Evolutionary conservation across 257 asterid genomes (phyloP).

Genomic region (Knoxia roxburghii): DNA sequence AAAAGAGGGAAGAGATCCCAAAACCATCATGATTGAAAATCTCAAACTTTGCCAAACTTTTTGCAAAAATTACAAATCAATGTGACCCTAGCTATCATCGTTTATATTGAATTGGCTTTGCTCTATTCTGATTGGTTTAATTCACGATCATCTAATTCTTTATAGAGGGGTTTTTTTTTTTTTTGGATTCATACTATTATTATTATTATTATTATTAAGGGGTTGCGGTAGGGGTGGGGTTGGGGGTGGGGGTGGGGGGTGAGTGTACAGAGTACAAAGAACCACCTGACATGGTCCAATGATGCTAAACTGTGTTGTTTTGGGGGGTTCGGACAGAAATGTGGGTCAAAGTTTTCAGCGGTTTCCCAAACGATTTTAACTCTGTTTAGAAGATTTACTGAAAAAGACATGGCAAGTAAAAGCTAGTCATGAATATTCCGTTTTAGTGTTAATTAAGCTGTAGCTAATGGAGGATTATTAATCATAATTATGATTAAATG

Average conservation of each 20-base stretch:
- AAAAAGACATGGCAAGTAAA: constrained; percentile 26
- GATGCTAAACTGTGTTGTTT: constrained; percentile 27
- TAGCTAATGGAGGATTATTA: too few relatives aligned
- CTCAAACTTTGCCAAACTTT: constrained; percentile 7
- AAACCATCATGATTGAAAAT: constrained; percentile 12
- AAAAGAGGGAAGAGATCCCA: background rate
- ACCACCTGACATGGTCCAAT: constrained; percentile 50
- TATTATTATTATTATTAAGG: too few relatives aligned
- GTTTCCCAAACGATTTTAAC: constrained; percentile 26
- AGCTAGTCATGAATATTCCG: too few relatives aligned
- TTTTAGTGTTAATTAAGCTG: too few relatives aligned
- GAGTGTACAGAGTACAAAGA: constrained; percentile 12
- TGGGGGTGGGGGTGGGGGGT: too few relatives aligned
- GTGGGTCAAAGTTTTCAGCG: constrained; percentile 49
- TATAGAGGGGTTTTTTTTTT: background rate
- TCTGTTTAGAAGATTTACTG: constrained; percentile 34
- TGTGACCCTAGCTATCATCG: too few relatives aligned
- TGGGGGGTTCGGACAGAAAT: constrained; percentile 43
- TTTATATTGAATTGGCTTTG: too few relatives aligned
- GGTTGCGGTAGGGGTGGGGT: too few relatives aligned
- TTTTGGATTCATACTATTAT: background rate
- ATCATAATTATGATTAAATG: too few relatives aligned
- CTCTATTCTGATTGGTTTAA: background rate
- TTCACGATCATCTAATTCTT: background rate
- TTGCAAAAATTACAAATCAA: background rate